These are phyloP conservation scores for Podospora bellae-mahoneyi DNA, from an alignment of 495 filamentous ascomycete genomes.

Conservation along the genomic window DNA sequence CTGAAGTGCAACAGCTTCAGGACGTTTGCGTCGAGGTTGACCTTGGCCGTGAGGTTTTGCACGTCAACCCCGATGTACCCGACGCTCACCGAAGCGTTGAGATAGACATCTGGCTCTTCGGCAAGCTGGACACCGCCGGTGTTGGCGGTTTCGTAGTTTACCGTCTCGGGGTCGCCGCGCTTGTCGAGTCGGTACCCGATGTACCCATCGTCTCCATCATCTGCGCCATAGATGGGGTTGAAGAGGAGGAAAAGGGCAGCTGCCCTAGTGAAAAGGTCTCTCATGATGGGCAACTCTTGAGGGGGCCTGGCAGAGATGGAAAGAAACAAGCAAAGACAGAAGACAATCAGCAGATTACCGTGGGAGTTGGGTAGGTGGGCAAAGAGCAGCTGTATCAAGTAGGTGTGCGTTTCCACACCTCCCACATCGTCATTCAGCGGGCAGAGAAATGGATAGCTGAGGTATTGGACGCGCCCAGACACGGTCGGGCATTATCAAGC, in stretches of 20 bases:
- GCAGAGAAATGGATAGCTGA: background rate
- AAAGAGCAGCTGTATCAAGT: constrained; percentile 2
- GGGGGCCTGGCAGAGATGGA: background rate
- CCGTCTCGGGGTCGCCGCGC: constrained; percentile 46
- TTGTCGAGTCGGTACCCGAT: constrained; percentile 52
- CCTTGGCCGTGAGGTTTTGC: constrained; percentile 56
- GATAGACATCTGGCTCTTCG: constrained; percentile 51
- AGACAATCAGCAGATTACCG: background rate
- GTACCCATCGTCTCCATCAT: constrained; percentile 39
- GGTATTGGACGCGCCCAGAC: background rate
- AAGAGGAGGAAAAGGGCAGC: constrained; percentile 30
- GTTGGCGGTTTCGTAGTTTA: constrained; percentile 49
- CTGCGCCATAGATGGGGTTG: constrained; percentile 6
- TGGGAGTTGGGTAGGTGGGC: background rate
- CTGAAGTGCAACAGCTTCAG: constrained; percentile 54
- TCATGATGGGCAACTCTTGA: background rate
- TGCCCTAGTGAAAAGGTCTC: constrained; percentile 25
- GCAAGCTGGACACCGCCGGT: constrained; percentile 43
- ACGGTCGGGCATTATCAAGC: background rate
- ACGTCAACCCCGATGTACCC: constrained; percentile 52
- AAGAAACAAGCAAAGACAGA: constrained; percentile 12
- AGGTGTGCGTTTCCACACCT: background rate
- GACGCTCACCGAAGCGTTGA: constrained; percentile 53
- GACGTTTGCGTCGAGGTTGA: constrained; percentile 58
- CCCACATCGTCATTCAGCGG: background rate